These are phyloP conservation scores for Cystobasidium tubakii DNA, from an alignment of 768 basidiomycete genomes.

Conservation along the genomic window DNA sequence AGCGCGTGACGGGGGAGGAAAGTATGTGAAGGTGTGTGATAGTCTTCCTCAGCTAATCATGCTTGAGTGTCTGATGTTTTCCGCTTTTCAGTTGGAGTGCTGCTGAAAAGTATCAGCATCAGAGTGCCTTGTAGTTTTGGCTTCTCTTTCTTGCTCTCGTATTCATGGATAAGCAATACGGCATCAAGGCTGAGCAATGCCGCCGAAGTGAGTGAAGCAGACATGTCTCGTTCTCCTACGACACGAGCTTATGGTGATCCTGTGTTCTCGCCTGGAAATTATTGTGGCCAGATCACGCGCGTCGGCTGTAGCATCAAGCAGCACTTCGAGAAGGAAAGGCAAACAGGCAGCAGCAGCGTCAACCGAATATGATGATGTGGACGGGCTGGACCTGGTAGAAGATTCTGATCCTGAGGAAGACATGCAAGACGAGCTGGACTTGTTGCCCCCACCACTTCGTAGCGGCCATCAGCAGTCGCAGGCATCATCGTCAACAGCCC, in stretches of 20 bases:
- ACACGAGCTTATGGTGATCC: neutral
- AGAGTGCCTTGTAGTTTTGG: too few species aligned
- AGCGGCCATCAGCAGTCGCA: neutral
- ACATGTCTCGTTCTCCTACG: too few species aligned
- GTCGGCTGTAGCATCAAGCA: slow-evolving; percentile 7
- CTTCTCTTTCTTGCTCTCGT: neutral
- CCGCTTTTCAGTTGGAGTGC: neutral
- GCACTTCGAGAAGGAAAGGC: slow-evolving; percentile 4
- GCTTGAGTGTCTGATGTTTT: neutral
- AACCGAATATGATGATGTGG: neutral
- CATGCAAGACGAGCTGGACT: neutral
- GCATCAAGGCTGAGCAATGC: neutral
- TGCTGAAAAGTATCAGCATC: neutral
- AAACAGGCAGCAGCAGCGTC: neutral
- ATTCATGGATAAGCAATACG: neutral
- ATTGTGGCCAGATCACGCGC: neutral
- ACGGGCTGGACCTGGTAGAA: slow-evolving; percentile 1
- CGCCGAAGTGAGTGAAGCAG: neutral
- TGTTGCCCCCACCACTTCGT: neutral
- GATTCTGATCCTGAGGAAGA: neutral
- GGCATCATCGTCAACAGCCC: neutral
- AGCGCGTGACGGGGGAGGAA: too few species aligned
- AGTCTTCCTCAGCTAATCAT: neutral
- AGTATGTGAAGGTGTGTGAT: too few species aligned
- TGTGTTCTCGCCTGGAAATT: too few species aligned